Conservation (phyloP, 805 yeast genomes). For the Maudiozyma serrabonitensis region DNA sequence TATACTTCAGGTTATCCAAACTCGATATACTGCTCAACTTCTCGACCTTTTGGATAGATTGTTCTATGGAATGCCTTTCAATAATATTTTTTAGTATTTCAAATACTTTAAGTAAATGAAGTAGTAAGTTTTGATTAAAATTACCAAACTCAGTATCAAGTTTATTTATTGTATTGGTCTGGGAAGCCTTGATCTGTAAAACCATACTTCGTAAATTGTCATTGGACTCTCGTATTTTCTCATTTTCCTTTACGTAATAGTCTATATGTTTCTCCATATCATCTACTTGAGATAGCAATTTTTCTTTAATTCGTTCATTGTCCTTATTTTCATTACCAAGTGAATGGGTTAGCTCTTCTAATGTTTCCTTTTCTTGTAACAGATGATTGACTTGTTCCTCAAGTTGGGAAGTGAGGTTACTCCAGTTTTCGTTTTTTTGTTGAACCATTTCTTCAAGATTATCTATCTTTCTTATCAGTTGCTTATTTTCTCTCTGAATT, state of each 20-base stretch:
- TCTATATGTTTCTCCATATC: constrained; percentile 1
- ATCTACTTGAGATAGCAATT: not conserved
- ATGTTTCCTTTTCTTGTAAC: not conserved
- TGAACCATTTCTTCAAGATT: constrained; percentile 10
- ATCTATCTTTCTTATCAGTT: constrained; percentile 8
- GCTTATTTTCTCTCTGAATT: constrained; percentile 5
- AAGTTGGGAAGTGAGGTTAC: constrained; percentile 16
- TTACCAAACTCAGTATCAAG: constrained; percentile 29
- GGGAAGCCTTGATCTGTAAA: not conserved
- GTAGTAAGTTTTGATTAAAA: constrained; percentile 35
- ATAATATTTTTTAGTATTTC: constrained; percentile 43
- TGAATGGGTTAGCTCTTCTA: constrained; percentile 7
- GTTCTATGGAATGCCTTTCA: constrained; percentile 49
- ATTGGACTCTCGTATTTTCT: constrained; percentile 2
- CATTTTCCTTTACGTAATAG: constrained; percentile 3
- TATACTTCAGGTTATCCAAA: constrained; percentile 18
- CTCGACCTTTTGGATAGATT: constrained; percentile 44
- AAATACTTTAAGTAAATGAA: constrained; percentile 42
- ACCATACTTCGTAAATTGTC: not conserved
- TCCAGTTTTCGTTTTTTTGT: constrained; percentile 21
- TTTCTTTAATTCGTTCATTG: not conserved
- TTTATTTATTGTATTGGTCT: constrained; percentile 1
- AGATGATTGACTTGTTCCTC: constrained; percentile 11
- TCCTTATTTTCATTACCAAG: constrained; percentile 12
- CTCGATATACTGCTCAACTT: constrained; percentile 25